phyloP scores from a whole-genome alignment of 768 basidiomycete genomes.

The Mycena latifolia region DNA sequence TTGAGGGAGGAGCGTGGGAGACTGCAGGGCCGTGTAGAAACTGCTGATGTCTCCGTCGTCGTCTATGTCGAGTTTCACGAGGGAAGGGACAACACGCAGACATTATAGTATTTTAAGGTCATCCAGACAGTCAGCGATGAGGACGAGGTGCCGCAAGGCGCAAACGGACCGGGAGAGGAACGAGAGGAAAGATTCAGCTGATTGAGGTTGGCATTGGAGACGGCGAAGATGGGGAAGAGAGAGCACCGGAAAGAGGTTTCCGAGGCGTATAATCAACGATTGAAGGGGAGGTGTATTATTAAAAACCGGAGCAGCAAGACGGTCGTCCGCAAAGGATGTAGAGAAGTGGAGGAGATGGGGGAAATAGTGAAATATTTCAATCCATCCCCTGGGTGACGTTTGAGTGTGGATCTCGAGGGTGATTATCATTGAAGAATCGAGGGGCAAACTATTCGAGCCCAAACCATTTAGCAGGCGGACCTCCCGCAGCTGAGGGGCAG shows the following conservation, averaged over 20 bases:
- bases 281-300: neutral
- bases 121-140: too few species aligned
- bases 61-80: too few species aligned
- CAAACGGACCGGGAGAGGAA: too few species aligned
- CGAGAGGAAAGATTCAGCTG: too few species aligned
- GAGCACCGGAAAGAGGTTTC: neutral
- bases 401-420: neutral
- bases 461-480: neutral
- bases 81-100: too few species aligned
- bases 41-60: too few species aligned
- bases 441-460: neutral
- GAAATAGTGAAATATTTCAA: neutral
- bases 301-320: too few species aligned
- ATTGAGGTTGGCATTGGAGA: neutral
- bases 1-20: too few species aligned
- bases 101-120: too few species aligned
- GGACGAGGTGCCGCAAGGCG: too few species aligned
- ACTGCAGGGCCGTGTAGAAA: too few species aligned
- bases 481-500: neutral
- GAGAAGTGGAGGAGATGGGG: neutral
- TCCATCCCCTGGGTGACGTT: too few species aligned
- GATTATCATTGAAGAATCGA: neutral
- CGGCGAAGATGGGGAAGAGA: slow-evolving; percentile 2
- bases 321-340: neutral
- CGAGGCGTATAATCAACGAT: neutral